These are phyloP conservation scores for Pseudogymnoascus verrucosus DNA, from an alignment of 2,329 filamentous ascomycete species.

Conservation along the genomic window DNA sequence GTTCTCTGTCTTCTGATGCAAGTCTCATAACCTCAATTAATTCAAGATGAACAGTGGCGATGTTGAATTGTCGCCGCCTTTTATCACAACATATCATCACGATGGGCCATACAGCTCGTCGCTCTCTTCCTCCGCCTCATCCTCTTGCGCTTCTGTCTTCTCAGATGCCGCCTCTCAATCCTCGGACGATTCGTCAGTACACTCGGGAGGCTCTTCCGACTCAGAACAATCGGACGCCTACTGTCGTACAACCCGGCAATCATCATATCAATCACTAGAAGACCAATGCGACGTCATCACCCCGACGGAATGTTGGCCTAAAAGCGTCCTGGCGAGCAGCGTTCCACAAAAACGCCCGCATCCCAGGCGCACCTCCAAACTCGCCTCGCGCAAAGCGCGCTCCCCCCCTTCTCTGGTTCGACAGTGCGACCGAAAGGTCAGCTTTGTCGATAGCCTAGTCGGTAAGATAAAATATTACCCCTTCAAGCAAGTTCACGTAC, in stretches of 20 bases:
- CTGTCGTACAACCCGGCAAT: conserved; percentile 28
- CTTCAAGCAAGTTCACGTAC: conserved; percentile 23
- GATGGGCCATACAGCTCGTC: conserved; percentile 31
- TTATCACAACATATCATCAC: conserved; percentile 36
- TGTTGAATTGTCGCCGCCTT: conserved; percentile 45
- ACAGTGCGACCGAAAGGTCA: conserved; percentile 85
- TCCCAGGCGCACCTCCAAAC: conserved; percentile 48
- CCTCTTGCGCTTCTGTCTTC: conserved; percentile 56
- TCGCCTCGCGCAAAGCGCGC: conserved; percentile 47
- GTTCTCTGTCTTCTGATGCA: conserved; percentile 6
- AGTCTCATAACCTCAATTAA: conserved; percentile 21
- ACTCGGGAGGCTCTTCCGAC: conserved; percentile 48
- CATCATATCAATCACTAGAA: conserved; percentile 26
- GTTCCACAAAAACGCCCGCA: conserved; percentile 58
- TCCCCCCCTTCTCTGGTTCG: conserved; percentile 70
- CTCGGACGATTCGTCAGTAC: conserved; percentile 60
- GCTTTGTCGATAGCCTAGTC: conserved; percentile 94
- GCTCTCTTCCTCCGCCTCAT: conserved; percentile 4
- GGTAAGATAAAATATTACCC: conserved; percentile 59
- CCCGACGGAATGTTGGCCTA: conserved; percentile 26
- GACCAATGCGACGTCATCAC: conserved; percentile 24
- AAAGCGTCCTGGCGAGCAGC: conserved; percentile 31
- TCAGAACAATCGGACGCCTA: conserved; percentile 40
- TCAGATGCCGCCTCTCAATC: conserved; percentile 63
- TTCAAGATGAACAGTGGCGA: conserved; percentile 52